Base-by-base conservation (phyloP, 345 rosid species). In the Moricandia arvensis region DNA sequence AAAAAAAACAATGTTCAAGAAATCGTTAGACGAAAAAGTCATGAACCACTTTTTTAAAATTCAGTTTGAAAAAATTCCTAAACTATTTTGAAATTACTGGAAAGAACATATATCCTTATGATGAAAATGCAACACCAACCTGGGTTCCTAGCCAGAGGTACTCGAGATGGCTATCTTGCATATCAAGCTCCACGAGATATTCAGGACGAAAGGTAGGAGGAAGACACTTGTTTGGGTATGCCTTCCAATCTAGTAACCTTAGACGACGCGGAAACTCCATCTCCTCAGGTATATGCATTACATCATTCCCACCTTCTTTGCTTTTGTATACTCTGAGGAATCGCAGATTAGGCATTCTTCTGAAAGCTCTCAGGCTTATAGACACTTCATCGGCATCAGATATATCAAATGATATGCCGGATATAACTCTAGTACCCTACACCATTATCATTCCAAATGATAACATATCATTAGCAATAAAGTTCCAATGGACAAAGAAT, bases 101-200 rank as follows among this genome's bases (percentile, higher is more conserved):
- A 41, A 27, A 17, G 15, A 11, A 62, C 13, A 41, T 31, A 43
- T 65, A 65, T 43, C 17, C 21, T 41, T 15, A 41, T n/a, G 15
- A 41, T 41, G 15, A n/a, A 59, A n/a, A n/a, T n/a, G n/a, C n/a
- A 43, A 43, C 78, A 0, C 73, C 16, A 59, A 82, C 80, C 71
- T 58, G 72, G 2, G 16, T 33, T 74, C 69, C 71, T 26, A 30
- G 7, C 83, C 83, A 83, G 0, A 83, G 59, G 12, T 74, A 34
- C 47, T 80, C 54, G 2, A 83, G 49, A 11, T 33, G 1, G 80
- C 78, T 51, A 1, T 6, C 0, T 0, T 4, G 4, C 60, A 82
- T 15, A 24, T 27, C 3, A 24, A 80, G 74, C 24, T 62, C 66
- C 0, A 78, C 78, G 26, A 74, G 77, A 10, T 77, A 47, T 8